A percentile compares a stretch with the other conserved stretches of the same genome.
Evolutionary conservation across 306 rosid species (phyloP).

Genomic region (Trichosanthes truncata): DNA sequence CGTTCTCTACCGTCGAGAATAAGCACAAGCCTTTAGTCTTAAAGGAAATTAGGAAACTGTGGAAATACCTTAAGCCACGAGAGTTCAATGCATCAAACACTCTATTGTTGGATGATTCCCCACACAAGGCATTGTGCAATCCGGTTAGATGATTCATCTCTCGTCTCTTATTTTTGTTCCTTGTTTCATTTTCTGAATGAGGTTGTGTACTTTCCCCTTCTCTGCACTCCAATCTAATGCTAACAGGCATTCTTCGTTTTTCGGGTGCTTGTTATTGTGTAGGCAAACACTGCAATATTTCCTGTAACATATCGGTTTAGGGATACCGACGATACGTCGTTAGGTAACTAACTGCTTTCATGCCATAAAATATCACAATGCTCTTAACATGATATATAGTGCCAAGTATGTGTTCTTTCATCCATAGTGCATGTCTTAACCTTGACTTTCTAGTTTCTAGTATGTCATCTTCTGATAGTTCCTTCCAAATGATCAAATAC

Average conservation of each 20-base stretch:
- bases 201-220: constrained; percentile 5
- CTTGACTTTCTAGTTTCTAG: background rate
- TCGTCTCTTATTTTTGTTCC: background rate
- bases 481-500: background rate
- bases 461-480: background rate
- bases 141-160: constrained; percentile 49
- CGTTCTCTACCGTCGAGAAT: constrained; percentile 43
- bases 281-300: constrained; percentile 71
- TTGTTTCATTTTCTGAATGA: constrained; percentile 3
- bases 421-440: background rate
- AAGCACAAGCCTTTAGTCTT: constrained; percentile 49
- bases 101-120: constrained; percentile 80
- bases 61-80: constrained; percentile 67
- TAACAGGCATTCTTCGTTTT: constrained; percentile 9
- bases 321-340: constrained; percentile 34
- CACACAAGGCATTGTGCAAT: constrained; percentile 72
- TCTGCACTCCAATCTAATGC: constrained; percentile 8
- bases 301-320: constrained; percentile 46
- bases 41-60: constrained; percentile 70
- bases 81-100: constrained; percentile 73
- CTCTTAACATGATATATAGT: background rate
- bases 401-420: background rate
- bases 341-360: constrained; percentile 45
- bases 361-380: constrained; percentile 16
- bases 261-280: constrained; percentile 22